Percentiles rank a stretch among this genome's conserved stretches.
phyloP scores from a whole-genome alignment of 2,329 filamentous ascomycete genomes.

The Teratosphaeria destructans region DNA sequence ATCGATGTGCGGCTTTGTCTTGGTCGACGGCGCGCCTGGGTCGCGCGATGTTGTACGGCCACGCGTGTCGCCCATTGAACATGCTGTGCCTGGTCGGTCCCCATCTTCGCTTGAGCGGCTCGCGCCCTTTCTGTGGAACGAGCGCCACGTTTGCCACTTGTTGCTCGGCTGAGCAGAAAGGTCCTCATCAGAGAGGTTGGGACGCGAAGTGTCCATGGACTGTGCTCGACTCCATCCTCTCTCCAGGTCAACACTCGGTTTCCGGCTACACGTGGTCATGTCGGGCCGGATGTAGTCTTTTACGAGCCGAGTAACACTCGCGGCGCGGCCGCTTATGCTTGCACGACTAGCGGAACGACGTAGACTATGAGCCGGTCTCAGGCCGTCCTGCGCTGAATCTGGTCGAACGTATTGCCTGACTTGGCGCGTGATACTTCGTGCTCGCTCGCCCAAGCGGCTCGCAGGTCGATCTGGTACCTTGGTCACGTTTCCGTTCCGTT shows the following conservation, averaged over 20 bases:
- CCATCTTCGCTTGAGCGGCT: constrained; percentile 1
- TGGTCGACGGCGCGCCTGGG: neutral
- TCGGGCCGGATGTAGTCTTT: constrained; percentile 33
- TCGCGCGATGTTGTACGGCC: constrained; percentile 1
- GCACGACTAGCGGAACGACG: neutral
- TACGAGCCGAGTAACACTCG: constrained; percentile 18
- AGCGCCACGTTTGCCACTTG: constrained; percentile 5
- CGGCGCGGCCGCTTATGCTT: constrained; percentile 1
- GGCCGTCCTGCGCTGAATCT: neutral
- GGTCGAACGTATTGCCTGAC: constrained; percentile 33
- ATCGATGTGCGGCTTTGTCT: constrained; percentile 21
- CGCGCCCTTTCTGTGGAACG: constrained; percentile 3
- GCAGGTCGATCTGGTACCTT: neutral
- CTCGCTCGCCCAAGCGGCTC: constrained; percentile 1
- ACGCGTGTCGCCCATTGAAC: constrained; percentile 3
- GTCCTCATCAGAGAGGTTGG: constrained; percentile 9
- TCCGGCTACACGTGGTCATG: constrained; percentile 12
- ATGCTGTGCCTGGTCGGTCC: constrained; percentile 3
- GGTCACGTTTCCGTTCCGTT: neutral
- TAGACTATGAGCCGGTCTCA: neutral
- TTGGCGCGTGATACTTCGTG: constrained; percentile 9
- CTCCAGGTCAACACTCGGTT: constrained; percentile 16
- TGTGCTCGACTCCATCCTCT: constrained; percentile 9
- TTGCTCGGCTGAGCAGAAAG: neutral
- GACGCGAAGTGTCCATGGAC: constrained; percentile 17